Percentiles rank a stretch among this genome's conserved stretches.
phyloP scores from a whole-genome alignment of 345 rosid genomes.

The Eucalyptus camaldulensis region DNA sequence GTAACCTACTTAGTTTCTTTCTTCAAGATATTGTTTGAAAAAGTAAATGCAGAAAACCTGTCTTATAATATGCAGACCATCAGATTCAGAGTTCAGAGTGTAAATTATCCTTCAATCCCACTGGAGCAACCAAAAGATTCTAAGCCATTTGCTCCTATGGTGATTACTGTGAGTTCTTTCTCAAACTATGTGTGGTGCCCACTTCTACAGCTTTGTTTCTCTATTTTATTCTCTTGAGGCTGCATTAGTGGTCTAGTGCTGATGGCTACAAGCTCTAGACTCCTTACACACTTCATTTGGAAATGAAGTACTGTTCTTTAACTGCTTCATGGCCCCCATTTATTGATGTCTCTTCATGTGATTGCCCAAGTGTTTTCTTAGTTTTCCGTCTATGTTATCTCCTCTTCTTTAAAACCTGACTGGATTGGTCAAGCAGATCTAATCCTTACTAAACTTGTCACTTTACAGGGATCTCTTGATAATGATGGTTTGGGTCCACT shows the following conservation, averaged over 20 bases:
- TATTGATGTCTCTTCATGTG: neutral
- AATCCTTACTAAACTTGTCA: neutral
- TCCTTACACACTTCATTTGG: neutral
- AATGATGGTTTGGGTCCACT: slow-evolving; percentile 70
- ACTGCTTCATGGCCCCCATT: neutral
- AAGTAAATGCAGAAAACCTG: neutral
- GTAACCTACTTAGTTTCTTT: neutral
- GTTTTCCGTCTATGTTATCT: neutral
- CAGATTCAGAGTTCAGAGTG: slow-evolving; percentile 48
- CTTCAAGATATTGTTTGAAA: neutral
- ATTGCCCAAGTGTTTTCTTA: neutral
- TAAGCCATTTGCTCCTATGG: slow-evolving; percentile 90
- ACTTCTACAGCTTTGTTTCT: neutral
- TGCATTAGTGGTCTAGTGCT: neutral
- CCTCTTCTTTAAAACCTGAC: neutral
- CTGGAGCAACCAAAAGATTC: slow-evolving; percentile 38
- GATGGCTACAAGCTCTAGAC: neutral
- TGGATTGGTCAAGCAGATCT: neutral
- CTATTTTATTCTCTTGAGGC: neutral
- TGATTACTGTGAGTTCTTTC: slow-evolving; percentile 50
- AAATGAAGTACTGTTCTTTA: neutral
- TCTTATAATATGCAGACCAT: slow-evolving; percentile 30
- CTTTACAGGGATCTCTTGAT: slow-evolving; percentile 56
- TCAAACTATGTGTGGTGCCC: neutral
- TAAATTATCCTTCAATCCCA: slow-evolving; percentile 59